These are phyloP conservation scores for Candida insectorum DNA, from an alignment of 805 yeast species.

Conservation along the genomic window DNA sequence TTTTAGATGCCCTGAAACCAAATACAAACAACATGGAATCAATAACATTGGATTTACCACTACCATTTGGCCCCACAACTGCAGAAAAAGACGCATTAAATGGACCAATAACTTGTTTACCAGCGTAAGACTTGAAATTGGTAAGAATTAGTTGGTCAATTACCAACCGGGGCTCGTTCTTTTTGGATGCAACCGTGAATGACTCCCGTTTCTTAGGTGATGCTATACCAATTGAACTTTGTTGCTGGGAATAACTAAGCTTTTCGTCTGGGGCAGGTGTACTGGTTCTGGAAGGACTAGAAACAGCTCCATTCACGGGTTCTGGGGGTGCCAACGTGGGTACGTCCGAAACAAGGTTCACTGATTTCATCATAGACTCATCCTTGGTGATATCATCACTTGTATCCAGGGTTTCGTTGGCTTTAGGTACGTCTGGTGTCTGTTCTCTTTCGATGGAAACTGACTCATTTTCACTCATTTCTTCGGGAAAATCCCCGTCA, in stretches of 20 bases:
- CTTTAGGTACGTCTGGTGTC: constrained; percentile 8
- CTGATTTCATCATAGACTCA: background rate
- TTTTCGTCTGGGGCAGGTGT: background rate
- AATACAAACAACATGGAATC: constrained; percentile 95
- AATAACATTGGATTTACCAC: constrained; percentile 96
- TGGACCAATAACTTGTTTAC: constrained; percentile 89
- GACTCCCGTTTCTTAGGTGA: constrained; percentile 9
- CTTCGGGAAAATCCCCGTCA: background rate
- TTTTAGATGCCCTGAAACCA: constrained; percentile 93
- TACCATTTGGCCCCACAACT: constrained; percentile 97
- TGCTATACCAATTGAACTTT: constrained; percentile 5
- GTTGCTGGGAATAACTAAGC: constrained; percentile 10
- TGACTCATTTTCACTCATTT: background rate
- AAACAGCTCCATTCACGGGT: too few relatives aligned
- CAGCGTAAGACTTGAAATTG: constrained; percentile 95
- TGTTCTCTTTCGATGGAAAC: constrained; percentile 1
- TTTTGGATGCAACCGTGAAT: constrained; percentile 2
- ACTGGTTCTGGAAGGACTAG: background rate
- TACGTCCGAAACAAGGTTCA: too few relatives aligned
- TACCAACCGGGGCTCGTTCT: constrained; percentile 57
- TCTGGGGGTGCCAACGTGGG: too few relatives aligned
- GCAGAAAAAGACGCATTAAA: constrained; percentile 93
- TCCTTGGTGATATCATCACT: constrained; percentile 13
- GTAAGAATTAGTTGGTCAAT: constrained; percentile 70
- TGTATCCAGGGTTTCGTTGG: constrained; percentile 13